Evolutionary conservation across 78 protist genomes (phyloP).

Genomic region (Dictyostelium discoideum): dicty_2.7 NC_007091.3:758001-758500

Average conservation of each 20-base stretch:
- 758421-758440: conserved; percentile 5
- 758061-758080: neutral
- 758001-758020: neutral
- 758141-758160: too few species aligned
- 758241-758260: neutral
- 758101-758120: too few species aligned
- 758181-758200: neutral
- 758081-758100: too few species aligned
- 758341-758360: conserved; percentile 10
- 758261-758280: neutral
- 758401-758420: conserved; percentile 8
- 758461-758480: conserved; percentile 17
- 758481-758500: neutral
- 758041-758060: neutral
- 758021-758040: too few species aligned
- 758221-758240: neutral
- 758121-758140: neutral
- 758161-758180: neutral
- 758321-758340: neutral
- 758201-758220: neutral
- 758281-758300: neutral
- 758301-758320: neutral
- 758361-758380: conserved; percentile 20
- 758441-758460: conserved; percentile 24
- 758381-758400: conserved; percentile 24